Base-by-base conservation (phyloP, 768 basidiomycete genomes). In the Gymnopilus junonius region DNA sequence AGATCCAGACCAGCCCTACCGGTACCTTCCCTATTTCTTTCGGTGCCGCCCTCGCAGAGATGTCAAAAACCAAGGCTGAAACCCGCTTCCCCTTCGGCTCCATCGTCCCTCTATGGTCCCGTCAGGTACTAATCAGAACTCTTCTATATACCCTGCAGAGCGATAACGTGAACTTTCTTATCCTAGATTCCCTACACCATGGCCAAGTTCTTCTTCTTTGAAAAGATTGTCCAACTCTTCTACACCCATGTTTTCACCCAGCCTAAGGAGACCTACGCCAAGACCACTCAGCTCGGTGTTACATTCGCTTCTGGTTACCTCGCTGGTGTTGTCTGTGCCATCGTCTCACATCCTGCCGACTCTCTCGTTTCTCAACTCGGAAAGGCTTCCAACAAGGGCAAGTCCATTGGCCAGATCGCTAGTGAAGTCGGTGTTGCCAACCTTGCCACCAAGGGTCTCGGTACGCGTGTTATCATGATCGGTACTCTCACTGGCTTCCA, bases 141-240 rank as follows among this genome's bases (percentile, higher is more conserved):
- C 21, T 40, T 43, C 8, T 14, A 39, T 21, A 40, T 15, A 12
- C 21, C 31, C n/a, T 48, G 29, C 17, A 34, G 5, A 10, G 31
- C 46, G 57, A 23, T 31, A 39, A 54, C 42, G 58, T 34, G 66
- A 32, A 39, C 39, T 35, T 58, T 46, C 21, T 32, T 45, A 29
- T 15, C 48, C 31, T 64, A 97, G 91, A 95, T 97, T 72, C 95
- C 95, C 58, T 97, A 97, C 85, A 97, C 95, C 72, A 96, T 97
- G 95, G 95, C 95, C 83, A 97, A 97, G 81, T 97, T 97, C 87
- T 94, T 87, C 87, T 94, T 93, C 86, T 96, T 90, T 76, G 94
- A 95, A 77, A 89, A 90, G 83, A 91, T 92, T 70, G 93, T 91
- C 75, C 83, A 88, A 72, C 75, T 92, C 69, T 95, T 96, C 83